phyloP scores from a whole-genome alignment of 2,329 filamentous ascomycete species.

The Epichloe sibirici region DNA sequence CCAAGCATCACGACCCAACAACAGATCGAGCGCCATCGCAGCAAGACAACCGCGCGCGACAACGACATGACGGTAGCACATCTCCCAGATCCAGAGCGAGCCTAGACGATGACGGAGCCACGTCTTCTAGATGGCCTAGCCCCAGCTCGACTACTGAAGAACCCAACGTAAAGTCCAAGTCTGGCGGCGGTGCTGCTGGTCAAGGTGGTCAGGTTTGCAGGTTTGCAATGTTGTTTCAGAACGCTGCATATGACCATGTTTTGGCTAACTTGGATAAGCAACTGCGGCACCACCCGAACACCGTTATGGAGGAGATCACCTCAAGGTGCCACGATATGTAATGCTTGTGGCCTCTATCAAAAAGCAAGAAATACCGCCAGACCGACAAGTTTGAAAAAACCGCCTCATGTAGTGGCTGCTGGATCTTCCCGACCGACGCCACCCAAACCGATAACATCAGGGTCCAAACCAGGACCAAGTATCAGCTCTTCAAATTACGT shows the following conservation, averaged over 20 bases:
- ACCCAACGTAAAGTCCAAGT: conserved; percentile 7
- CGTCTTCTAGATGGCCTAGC: conserved; percentile 18
- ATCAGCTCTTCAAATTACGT: conserved; percentile 56
- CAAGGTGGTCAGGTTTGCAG: conserved; percentile 59
- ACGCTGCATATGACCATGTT: background rate
- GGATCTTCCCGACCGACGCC: conserved; percentile 30
- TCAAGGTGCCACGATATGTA: conserved; percentile 89
- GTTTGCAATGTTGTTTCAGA: conserved; percentile 28
- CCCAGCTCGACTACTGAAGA: conserved; percentile 13
- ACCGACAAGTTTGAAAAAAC: conserved; percentile 80
- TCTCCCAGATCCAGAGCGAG: conserved; percentile 17
- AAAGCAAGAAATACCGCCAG: conserved; percentile 88
- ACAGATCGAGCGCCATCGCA: conserved; percentile 14
- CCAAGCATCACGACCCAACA: conserved; percentile 16
- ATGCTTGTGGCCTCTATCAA: conserved; percentile 88
- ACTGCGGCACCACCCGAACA: conserved; percentile 88
- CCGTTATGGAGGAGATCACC: conserved; percentile 91
- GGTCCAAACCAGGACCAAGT: conserved; percentile 28
- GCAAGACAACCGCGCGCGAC: conserved; percentile 11
- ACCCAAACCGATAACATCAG: conserved; percentile 23
- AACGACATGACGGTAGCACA: conserved; percentile 12
- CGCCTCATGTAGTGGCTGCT: conserved; percentile 38
- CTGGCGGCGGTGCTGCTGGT: conserved; percentile 11
- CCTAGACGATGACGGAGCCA: conserved; percentile 11
- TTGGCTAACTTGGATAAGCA: conserved; percentile 47